A percentile compares a stretch with the other conserved stretches of the same genome.
Evolutionary conservation across 2,329 filamentous ascomycete genomes (phyloP).

Genomic region (Colletotrichum tropicale): DNA sequence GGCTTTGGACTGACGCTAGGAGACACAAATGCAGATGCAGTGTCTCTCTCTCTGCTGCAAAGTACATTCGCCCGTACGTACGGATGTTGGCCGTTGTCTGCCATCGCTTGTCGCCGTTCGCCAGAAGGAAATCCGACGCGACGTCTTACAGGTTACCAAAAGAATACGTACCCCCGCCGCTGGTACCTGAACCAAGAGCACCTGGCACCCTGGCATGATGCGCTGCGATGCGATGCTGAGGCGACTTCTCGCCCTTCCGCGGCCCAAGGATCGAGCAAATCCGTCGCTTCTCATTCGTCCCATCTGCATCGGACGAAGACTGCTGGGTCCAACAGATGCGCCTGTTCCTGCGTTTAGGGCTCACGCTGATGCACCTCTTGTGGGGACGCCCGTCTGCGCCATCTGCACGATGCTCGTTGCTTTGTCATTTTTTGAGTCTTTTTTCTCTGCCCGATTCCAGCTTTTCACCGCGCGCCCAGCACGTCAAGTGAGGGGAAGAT

Average conservation of each 20-base stretch:
- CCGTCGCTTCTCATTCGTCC: constrained; percentile 16
- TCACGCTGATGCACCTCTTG: constrained; percentile 4
- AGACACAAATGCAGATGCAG: not conserved
- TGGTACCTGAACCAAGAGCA: not conserved
- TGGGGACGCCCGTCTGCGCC: not conserved
- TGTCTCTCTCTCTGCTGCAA: not conserved
- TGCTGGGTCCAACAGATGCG: constrained; percentile 6
- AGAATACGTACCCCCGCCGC: not conserved
- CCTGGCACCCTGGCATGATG: constrained; percentile 1
- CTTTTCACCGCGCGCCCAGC: not conserved
- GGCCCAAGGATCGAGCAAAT: constrained; percentile 7
- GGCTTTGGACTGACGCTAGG: not conserved
- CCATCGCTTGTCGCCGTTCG: not conserved
- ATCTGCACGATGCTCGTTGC: not conserved
- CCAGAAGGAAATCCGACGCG: not conserved
- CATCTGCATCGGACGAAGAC: constrained; percentile 11
- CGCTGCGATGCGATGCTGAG: constrained; percentile 14
- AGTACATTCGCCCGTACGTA: not conserved
- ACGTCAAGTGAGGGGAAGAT: not conserved
- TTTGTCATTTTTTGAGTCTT: constrained; percentile 15
- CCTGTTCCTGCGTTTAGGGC: constrained; percentile 21
- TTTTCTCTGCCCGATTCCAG: not conserved
- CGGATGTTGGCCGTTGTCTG: not conserved
- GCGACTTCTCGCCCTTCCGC: not conserved
- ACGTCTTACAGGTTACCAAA: not conserved